These are phyloP conservation scores for Plasmodium falciparum DNA, from an alignment of 169 alveolate genomes.

Conservation along the genomic window DNA sequence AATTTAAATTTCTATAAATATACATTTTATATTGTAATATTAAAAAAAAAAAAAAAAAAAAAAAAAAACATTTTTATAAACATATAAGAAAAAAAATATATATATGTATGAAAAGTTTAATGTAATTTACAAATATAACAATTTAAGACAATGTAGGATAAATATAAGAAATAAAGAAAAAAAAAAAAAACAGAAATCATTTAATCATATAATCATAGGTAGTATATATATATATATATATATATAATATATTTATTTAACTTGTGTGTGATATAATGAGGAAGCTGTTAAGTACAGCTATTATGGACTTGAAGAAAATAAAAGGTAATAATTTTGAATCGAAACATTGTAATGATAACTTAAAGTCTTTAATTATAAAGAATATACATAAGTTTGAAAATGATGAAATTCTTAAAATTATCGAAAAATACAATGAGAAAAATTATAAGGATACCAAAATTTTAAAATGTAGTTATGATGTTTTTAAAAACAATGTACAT, in stretches of 20 bases:
- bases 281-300: conserved; percentile 58
- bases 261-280: conserved; percentile 36
- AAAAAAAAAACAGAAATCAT: conserved; percentile 15
- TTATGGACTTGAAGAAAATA: conserved; percentile 48
- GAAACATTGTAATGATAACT: conserved; percentile 29
- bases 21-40: too few species aligned
- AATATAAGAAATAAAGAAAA: neutral
- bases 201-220: neutral
- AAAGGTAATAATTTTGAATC: conserved; percentile 6
- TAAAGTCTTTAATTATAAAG: conserved; percentile 66
- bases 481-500: conserved; percentile 66
- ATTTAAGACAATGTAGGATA: neutral
- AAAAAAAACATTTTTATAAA: too few species aligned
- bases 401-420: conserved; percentile 72
- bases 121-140: too few species aligned
- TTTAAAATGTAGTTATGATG: conserved; percentile 61
- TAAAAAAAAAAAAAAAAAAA: too few species aligned
- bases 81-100: too few species aligned
- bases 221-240: neutral
- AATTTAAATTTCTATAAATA: too few species aligned
- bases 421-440: conserved; percentile 68
- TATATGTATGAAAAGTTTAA: too few species aligned
- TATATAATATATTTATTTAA: too few species aligned
- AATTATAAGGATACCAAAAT: conserved; percentile 51
- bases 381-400: conserved; percentile 72